Percentiles rank a stretch among this genome's conserved stretches.
These are phyloP conservation scores for Clitoria ternatea DNA, from an alignment of 306 rosid genomes.

Conservation along the genomic window DNA sequence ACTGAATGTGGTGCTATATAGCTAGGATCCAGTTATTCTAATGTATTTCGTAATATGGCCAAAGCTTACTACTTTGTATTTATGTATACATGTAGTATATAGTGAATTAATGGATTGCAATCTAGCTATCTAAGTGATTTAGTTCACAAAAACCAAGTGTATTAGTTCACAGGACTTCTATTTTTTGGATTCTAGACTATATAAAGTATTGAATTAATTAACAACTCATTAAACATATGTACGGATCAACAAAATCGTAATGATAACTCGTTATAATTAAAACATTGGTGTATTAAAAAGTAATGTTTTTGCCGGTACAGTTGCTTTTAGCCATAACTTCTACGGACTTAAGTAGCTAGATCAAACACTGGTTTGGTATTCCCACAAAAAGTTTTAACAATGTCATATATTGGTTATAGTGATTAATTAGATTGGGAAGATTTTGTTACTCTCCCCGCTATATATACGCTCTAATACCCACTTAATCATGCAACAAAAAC, in stretches of 20 bases:
- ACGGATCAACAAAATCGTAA: not conserved
- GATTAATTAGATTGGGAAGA: not conserved
- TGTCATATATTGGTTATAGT: not conserved
- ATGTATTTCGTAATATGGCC: too few species aligned
- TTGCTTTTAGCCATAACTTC: not conserved
- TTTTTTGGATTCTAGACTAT: not conserved
- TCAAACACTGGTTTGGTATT: not conserved
- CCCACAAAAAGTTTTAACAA: not conserved
- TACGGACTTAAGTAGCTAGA: not conserved
- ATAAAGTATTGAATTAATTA: not conserved
- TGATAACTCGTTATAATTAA: not conserved
- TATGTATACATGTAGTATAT: too few species aligned
- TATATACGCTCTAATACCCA: not conserved
- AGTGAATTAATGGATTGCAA: too few species aligned
- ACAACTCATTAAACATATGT: too few species aligned
- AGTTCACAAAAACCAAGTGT: not conserved
- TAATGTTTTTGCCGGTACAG: not conserved
- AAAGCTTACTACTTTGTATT: not conserved
- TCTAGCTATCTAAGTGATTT: not conserved
- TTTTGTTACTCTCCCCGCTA: not conserved
- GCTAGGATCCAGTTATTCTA: too few species aligned
- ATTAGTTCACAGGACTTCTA: not conserved
- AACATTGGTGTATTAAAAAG: not conserved
- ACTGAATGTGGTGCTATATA: too few species aligned
- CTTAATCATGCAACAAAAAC: conserved; percentile 11